Evolutionary conservation across 495 filamentous ascomycete species (phyloP).

Genomic region (Emericellopsis terricola): DNA sequence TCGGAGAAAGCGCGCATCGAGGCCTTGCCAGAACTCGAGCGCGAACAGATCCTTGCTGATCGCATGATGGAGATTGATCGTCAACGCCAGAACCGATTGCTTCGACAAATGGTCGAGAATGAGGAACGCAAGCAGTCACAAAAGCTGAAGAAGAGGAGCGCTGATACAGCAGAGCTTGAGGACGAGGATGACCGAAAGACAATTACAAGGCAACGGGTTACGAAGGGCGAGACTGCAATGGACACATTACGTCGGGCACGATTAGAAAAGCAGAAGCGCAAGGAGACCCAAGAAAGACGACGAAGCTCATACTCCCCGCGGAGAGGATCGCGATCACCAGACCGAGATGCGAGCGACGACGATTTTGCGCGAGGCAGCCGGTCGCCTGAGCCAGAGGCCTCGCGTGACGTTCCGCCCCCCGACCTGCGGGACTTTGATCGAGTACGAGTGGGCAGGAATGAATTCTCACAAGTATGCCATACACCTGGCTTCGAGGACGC

Average conservation of each 20-base stretch:
- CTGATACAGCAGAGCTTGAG: slow-evolving; percentile 53
- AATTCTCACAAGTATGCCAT: slow-evolving; percentile 76
- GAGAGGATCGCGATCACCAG: slow-evolving; percentile 29
- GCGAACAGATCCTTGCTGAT: slow-evolving; percentile 77
- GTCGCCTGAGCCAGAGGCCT: slow-evolving; percentile 19
- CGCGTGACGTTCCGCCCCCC: slow-evolving; percentile 32
- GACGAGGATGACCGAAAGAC: slow-evolving; percentile 59
- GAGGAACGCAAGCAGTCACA: slow-evolving; percentile 22
- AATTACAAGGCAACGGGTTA: slow-evolving; percentile 62
- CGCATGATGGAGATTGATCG: slow-evolving; percentile 68
- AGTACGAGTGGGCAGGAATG: slow-evolving; percentile 58
- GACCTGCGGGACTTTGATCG: slow-evolving; percentile 68
- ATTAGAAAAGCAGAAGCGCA: slow-evolving; percentile 65
- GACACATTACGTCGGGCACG: slow-evolving; percentile 71
- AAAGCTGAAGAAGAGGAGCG: slow-evolving; percentile 79
- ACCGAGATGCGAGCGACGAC: slow-evolving; percentile 65
- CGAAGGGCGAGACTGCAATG: slow-evolving; percentile 62
- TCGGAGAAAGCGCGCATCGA: slow-evolving; percentile 71
- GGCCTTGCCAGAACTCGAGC: slow-evolving; percentile 73
- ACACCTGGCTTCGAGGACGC: slow-evolving; percentile 72
- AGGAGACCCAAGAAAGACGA: slow-evolving; percentile 44
- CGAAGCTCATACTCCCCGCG: slow-evolving; percentile 25
- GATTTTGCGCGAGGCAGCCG: slow-evolving; percentile 44
- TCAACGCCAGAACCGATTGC: slow-evolving; percentile 60
- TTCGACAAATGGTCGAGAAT: slow-evolving; percentile 62